phyloP scores from a whole-genome alignment of 2,329 filamentous ascomycete genomes.

The Hypoxylon sp. region DNA sequence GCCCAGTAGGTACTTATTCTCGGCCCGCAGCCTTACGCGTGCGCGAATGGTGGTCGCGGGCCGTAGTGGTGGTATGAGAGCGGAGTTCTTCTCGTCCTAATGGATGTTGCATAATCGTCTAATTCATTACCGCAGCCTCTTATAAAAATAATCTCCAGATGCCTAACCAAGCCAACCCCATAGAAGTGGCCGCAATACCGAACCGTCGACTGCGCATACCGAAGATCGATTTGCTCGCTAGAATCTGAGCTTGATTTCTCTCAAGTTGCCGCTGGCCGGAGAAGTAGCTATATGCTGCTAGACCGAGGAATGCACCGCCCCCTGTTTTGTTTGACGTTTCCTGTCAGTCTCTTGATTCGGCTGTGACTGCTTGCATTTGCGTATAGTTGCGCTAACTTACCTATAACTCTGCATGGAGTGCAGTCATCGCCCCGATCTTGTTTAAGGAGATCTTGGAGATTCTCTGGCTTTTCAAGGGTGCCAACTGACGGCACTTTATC shows the following conservation, averaged over 20 bases:
- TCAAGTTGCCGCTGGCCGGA: slow-evolving; percentile 81
- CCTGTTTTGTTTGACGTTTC: slow-evolving; percentile 63
- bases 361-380: background rate
- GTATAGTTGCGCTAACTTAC: slow-evolving; percentile 63
- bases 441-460: slow-evolving; percentile 70
- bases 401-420: slow-evolving; percentile 78
- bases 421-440: slow-evolving; percentile 76
- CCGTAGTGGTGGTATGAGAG: slow-evolving; percentile 21
- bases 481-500: slow-evolving; percentile 67
- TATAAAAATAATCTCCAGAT: slow-evolving; percentile 76
- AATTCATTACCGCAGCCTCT: slow-evolving; percentile 37
- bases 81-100: slow-evolving; percentile 15
- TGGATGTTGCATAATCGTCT: background rate
- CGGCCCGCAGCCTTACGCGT: background rate
- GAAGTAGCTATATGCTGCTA: slow-evolving; percentile 83
- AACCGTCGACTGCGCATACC: slow-evolving; percentile 79
- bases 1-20: background rate
- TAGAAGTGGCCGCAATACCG: slow-evolving; percentile 77
- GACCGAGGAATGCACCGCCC: slow-evolving; percentile 80
- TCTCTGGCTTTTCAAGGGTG: slow-evolving; percentile 72
- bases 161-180: slow-evolving; percentile 78
- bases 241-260: slow-evolving; percentile 74
- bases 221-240: slow-evolving; percentile 78
- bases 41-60: slow-evolving; percentile 5
- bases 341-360: slow-evolving; percentile 4